These are phyloP conservation scores for Amanita subjunquillea DNA, from an alignment of 768 basidiomycete species.

Conservation along the genomic window DNA sequence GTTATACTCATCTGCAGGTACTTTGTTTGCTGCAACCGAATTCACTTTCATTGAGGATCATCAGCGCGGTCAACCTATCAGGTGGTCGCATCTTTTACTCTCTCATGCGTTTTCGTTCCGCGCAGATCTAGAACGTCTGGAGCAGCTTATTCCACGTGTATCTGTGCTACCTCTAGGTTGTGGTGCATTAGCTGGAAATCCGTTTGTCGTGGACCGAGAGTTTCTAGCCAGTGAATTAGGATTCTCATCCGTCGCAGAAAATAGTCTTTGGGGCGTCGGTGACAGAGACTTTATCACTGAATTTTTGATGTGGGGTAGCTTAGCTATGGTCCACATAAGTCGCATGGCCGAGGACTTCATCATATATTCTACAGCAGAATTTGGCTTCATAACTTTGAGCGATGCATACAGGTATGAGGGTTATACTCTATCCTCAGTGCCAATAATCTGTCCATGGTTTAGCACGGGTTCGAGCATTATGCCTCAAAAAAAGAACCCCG, in stretches of 20 bases:
- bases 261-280: constrained; percentile 93
- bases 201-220: constrained; percentile 88
- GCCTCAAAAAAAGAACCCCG: constrained; percentile 99
- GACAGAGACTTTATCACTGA: constrained; percentile 97
- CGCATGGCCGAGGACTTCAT: constrained; percentile 94
- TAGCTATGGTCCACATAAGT: constrained; percentile 90
- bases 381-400: constrained; percentile 91
- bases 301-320: constrained; percentile 92
- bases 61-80: constrained; percentile 94
- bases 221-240: constrained; percentile 87
- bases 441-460: constrained; percentile 3
- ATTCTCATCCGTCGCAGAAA: constrained; percentile 83
- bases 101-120: constrained; percentile 92
- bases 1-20: constrained; percentile 97
- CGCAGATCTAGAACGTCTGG: constrained; percentile 79
- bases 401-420: constrained; percentile 85
- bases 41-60: background rate
- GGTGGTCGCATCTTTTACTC: constrained; percentile 95
- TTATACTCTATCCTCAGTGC: background rate
- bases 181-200: constrained; percentile 94
- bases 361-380: constrained; percentile 94
- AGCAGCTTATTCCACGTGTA: constrained; percentile 78
- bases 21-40: constrained; percentile 8
- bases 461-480: constrained; percentile 99
- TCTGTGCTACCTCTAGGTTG: constrained; percentile 91